A percentile compares a stretch with the other conserved stretches of the same genome.
phyloP scores from a whole-genome alignment of 345 rosid species.

The Rubroshorea leprosula region DNA sequence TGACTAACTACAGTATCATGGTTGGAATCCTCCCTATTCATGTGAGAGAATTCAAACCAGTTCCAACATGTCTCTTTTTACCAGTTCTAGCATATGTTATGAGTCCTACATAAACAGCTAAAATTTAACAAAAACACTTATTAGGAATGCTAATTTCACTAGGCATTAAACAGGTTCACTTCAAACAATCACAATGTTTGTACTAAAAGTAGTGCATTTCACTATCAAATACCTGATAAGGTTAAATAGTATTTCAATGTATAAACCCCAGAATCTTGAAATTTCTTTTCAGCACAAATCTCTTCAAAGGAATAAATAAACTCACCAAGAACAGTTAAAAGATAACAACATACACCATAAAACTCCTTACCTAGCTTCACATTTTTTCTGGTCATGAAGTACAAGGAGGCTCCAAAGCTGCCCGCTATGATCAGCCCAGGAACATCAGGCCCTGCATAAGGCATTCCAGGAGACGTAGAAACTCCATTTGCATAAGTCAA shows the following conservation, averaged over 20 bases:
- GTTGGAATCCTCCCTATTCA: no score
- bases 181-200: neutral
- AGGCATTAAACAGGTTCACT: neutral
- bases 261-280: no score
- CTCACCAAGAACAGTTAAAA: neutral
- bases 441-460: slow-evolving; percentile 72
- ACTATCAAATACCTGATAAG: neutral
- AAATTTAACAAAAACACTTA: neutral
- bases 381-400: slow-evolving; percentile 79
- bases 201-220: neutral
- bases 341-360: neutral
- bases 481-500: slow-evolving; percentile 74
- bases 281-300: neutral
- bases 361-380: slow-evolving; percentile 66
- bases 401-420: slow-evolving; percentile 89
- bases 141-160: neutral
- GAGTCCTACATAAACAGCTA: neutral
- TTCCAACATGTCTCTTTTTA: no score
- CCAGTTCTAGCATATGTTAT: neutral
- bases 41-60: neutral
- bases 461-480: slow-evolving; percentile 37
- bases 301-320: neutral
- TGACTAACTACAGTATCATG: no score
- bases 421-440: slow-evolving; percentile 73
- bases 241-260: no score